Conservation (phyloP, 441 rosid genomes). For the California macrophylla region DNA sequence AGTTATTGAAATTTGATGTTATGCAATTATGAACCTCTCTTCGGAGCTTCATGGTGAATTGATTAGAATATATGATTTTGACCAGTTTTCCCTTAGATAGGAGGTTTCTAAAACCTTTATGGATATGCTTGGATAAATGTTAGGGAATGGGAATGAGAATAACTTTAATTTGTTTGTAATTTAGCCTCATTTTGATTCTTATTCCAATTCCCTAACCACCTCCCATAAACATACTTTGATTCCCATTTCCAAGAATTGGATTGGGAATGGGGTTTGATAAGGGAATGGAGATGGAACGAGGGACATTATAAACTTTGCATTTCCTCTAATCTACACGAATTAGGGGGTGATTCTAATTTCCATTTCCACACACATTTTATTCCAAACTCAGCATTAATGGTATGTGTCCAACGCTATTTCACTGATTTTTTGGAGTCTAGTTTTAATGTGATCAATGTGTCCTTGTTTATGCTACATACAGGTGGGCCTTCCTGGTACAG, state of each 20-base stretch:
- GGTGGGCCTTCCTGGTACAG: conserved; percentile 99
- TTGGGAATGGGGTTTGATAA: too few relatives aligned
- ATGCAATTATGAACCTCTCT: background rate
- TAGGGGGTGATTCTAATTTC: background rate
- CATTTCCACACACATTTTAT: background rate
- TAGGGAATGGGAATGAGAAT: too few relatives aligned
- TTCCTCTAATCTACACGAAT: too few relatives aligned
- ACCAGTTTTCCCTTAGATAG: background rate
- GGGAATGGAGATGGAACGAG: too few relatives aligned
- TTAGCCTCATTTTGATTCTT: background rate
- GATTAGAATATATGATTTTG: background rate
- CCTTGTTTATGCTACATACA: conserved; percentile 31
- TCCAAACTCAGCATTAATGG: background rate
- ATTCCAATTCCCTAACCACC: too few relatives aligned
- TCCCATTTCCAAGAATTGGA: too few relatives aligned
- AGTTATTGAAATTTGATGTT: background rate
- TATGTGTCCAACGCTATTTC: too few relatives aligned
- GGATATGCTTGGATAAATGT: background rate
- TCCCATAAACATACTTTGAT: too few relatives aligned
- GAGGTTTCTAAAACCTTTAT: background rate
- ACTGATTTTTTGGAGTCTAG: background rate
- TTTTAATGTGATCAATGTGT: conserved; percentile 6
- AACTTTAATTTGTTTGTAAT: background rate
- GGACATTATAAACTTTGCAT: too few relatives aligned
- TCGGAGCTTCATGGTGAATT: background rate